Percentiles rank a stretch among this genome's conserved stretches.
Evolutionary conservation across 495 filamentous ascomycete species (phyloP).

Genomic region (Penicillium coprophilum): DNA sequence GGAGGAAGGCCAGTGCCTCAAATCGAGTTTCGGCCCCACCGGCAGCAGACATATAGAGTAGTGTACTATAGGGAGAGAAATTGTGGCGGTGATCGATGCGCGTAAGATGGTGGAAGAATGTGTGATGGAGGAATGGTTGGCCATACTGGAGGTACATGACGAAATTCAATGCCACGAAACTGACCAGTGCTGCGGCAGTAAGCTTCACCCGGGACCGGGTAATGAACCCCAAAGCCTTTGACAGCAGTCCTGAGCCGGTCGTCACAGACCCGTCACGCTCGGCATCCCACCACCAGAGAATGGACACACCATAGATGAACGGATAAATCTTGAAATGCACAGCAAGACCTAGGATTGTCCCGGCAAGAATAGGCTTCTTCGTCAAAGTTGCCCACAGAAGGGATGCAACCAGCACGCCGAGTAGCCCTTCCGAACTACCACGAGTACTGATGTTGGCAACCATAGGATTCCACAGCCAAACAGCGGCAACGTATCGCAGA

Average conservation of each 20-base stretch:
- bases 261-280: slow-evolving; percentile 34
- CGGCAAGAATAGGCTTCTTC: slow-evolving; percentile 61
- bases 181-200: slow-evolving; percentile 60
- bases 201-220: slow-evolving; percentile 63
- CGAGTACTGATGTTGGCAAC: slow-evolving; percentile 93
- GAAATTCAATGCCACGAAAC: slow-evolving; percentile 69
- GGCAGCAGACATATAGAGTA: slow-evolving; percentile 81
- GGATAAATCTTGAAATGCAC: slow-evolving; percentile 99
- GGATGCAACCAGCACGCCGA: slow-evolving; percentile 78
- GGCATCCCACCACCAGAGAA: slow-evolving; percentile 83
- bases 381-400: slow-evolving; percentile 77
- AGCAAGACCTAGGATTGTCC: slow-evolving; percentile 71
- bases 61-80: slow-evolving; percentile 92
- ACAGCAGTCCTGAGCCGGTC: slow-evolving; percentile 9
- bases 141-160: slow-evolving; percentile 77
- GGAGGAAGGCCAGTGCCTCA: slow-evolving; percentile 82
- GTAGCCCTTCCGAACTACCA: slow-evolving; percentile 87
- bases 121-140: slow-evolving; percentile 76
- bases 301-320: slow-evolving; percentile 85
- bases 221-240: slow-evolving; percentile 50
- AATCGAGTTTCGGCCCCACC: slow-evolving; percentile 50
- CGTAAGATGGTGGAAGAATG: slow-evolving; percentile 87
- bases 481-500: slow-evolving; percentile 66
- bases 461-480: slow-evolving; percentile 97
- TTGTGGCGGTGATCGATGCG: slow-evolving; percentile 97